Conservation (phyloP, 345 rosid genomes). For the Firmiana major region DNA sequence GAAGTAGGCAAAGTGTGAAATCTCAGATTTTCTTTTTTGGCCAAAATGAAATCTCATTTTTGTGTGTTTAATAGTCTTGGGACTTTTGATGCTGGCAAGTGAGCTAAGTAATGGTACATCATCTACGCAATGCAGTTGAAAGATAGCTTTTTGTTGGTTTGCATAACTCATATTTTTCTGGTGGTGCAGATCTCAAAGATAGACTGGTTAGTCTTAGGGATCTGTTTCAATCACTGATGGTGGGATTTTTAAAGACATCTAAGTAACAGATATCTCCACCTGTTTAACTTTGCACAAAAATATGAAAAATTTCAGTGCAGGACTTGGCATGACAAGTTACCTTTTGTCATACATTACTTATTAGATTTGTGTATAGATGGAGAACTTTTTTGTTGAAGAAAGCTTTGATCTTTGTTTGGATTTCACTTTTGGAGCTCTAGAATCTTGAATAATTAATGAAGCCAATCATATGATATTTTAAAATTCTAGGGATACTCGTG, state of each 20-base stretch:
- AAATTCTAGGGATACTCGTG: constrained; percentile 70
- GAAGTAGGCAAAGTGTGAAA: not conserved
- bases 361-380: not conserved
- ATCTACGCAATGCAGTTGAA: not conserved
- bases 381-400: not conserved
- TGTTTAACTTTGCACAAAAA: not conserved
- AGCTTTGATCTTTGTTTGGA: not conserved
- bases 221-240: not conserved
- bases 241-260: not conserved
- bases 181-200: not conserved
- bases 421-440: not conserved
- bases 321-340: not conserved
- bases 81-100: not conserved
- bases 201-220: not conserved
- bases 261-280: not conserved
- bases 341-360: not conserved
- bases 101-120: not conserved
- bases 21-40: not conserved
- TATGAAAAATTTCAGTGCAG: not conserved
- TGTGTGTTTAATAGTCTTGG: not conserved
- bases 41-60: too few species aligned
- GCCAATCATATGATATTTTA: not conserved
- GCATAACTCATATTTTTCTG: not conserved
- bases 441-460: not conserved
- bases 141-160: not conserved